Conservation (phyloP, 345 rosid genomes). For the Diplotaxis tenuifolia region DNA sequence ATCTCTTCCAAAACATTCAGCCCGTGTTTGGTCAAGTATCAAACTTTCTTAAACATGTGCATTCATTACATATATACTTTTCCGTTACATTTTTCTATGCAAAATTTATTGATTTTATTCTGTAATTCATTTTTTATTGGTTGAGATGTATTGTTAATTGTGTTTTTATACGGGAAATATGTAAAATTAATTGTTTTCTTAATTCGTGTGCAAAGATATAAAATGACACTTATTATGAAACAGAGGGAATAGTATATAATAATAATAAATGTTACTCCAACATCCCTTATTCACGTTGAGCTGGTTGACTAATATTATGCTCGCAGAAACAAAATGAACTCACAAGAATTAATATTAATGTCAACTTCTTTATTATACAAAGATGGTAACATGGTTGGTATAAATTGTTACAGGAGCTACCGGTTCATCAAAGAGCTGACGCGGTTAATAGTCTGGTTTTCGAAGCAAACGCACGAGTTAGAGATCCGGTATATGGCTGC, state of each 20-base stretch:
- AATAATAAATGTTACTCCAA: no score
- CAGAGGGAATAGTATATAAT: no score
- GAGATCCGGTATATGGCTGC: constrained; percentile 86
- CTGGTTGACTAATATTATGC: background rate
- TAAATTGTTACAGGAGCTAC: constrained; percentile 57
- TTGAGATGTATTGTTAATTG: no score
- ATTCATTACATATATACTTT: background rate
- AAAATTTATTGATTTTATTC: no score
- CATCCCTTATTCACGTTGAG: background rate
- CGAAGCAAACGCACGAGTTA: constrained; percentile 75
- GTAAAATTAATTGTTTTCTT: no score
- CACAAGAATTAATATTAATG: no score
- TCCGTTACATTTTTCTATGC: no score
- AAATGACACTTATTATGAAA: no score
- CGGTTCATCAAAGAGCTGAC: constrained; percentile 72
- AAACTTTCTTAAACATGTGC: background rate
- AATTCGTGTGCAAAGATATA: no score
- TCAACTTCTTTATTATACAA: background rate
- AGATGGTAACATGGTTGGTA: constrained; percentile 15
- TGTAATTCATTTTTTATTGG: no score
- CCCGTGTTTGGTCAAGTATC: background rate
- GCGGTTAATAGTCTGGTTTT: constrained; percentile 83
- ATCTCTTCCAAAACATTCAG: background rate
- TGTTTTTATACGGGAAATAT: no score
- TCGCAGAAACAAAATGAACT: background rate